A percentile compares a stretch with the other conserved stretches of the same genome.
phyloP scores from a whole-genome alignment of 2,329 filamentous ascomycete species.

The Blastomyces gilchristii region DNA sequence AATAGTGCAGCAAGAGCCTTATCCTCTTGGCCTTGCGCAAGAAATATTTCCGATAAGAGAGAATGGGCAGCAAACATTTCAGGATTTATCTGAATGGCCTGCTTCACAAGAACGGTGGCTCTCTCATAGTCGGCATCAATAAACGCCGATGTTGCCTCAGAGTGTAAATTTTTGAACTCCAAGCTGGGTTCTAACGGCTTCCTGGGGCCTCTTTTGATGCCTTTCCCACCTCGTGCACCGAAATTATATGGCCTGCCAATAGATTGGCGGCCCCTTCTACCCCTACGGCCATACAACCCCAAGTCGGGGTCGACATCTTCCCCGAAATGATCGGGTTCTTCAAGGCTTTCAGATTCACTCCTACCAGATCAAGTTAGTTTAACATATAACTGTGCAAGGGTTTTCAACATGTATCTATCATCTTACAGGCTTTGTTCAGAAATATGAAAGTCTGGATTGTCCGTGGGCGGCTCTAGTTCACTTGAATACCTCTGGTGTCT shows the following conservation, averaged over 20 bases:
- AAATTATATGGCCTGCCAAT: slow-evolving; percentile 17
- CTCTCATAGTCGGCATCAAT: slow-evolving; percentile 39
- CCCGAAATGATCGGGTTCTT: not conserved
- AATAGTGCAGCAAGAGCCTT: slow-evolving; percentile 48
- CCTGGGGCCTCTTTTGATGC: slow-evolving; percentile 37
- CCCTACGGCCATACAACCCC: slow-evolving; percentile 12
- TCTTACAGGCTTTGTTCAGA: not conserved
- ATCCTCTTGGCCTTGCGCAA: slow-evolving; percentile 45
- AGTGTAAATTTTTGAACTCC: slow-evolving; percentile 40
- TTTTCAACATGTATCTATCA: not conserved
- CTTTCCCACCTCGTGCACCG: slow-evolving; percentile 16
- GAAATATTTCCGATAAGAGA: slow-evolving; percentile 49
- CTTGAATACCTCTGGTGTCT: not conserved
- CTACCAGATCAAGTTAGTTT: not conserved
- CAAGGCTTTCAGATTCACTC: slow-evolving; percentile 2
- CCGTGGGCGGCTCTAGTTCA: slow-evolving; percentile 2
- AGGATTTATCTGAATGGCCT: slow-evolving; percentile 48
- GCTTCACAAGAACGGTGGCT: slow-evolving; percentile 35
- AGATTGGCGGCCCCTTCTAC: slow-evolving; percentile 11
- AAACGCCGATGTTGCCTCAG: slow-evolving; percentile 40
- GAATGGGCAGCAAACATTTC: slow-evolving; percentile 54
- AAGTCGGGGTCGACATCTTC: slow-evolving; percentile 3
- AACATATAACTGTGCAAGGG: not conserved
- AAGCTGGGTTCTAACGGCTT: slow-evolving; percentile 39
- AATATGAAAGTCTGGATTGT: slow-evolving; percentile 3